Evolutionary conservation across 140 eudicot genomes (phyloP).

Genomic region (Anethum foeniculum): DNA sequence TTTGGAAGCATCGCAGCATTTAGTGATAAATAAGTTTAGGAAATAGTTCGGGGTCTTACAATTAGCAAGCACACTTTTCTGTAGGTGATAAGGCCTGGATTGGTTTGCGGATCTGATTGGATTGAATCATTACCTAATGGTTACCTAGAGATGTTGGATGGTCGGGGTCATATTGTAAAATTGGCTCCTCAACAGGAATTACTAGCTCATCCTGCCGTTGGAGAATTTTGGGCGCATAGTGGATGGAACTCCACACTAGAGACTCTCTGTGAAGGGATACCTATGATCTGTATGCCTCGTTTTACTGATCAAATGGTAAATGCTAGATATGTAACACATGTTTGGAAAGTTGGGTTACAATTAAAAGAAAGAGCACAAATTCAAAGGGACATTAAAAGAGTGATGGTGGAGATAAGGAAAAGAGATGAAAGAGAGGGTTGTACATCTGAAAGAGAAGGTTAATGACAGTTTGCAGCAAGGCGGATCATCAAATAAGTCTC

Average conservation of each 20-base stretch:
- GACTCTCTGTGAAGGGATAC: slow-evolving; percentile 73
- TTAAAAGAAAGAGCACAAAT: slow-evolving; percentile 32
- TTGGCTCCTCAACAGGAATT: slow-evolving; percentile 9
- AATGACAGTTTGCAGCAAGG: slow-evolving; percentile 28
- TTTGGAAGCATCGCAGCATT: slow-evolving; percentile 49
- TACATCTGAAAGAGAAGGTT: slow-evolving; percentile 31
- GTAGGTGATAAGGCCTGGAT: slow-evolving; percentile 63
- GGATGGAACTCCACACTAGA: slow-evolving; percentile 82
- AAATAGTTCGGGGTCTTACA: slow-evolving; percentile 51
- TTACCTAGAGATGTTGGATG: slow-evolving; percentile 27
- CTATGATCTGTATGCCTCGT: slow-evolving; percentile 67
- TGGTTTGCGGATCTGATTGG: slow-evolving; percentile 35
- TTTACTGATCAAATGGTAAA: slow-evolving; percentile 50
- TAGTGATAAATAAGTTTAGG: slow-evolving; percentile 11
- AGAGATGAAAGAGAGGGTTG: slow-evolving; percentile 38
- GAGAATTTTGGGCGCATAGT: slow-evolving; percentile 61
- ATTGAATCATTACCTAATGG: slow-evolving; percentile 31
- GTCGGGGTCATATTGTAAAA: slow-evolving; percentile 32
- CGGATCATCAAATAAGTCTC: slow-evolving; percentile 36
- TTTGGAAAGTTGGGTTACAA: slow-evolving; percentile 51
- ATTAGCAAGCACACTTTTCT: slow-evolving; percentile 38
- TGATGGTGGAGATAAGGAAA: slow-evolving; percentile 42
- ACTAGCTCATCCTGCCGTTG: slow-evolving; percentile 27
- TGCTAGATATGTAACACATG: slow-evolving; percentile 40
- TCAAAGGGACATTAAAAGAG: slow-evolving; percentile 22